Evolutionary conservation across 345 rosid species (phyloP).

Genomic region (Camelina hispida): DNA sequence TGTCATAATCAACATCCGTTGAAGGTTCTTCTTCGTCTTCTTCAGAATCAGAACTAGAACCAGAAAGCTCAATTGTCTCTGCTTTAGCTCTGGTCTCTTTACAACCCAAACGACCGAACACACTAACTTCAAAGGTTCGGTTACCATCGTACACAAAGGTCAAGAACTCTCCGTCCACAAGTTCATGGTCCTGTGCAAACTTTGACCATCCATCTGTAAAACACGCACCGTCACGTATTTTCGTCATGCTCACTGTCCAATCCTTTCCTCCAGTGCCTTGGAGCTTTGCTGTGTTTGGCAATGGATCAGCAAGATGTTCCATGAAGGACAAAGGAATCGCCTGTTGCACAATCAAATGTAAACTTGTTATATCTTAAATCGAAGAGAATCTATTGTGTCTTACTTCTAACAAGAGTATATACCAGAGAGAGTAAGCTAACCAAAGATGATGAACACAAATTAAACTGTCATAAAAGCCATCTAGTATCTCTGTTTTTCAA

Average conservation of each 20-base stretch:
- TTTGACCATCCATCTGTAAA: slow-evolving; percentile 37
- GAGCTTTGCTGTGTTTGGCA: slow-evolving; percentile 23
- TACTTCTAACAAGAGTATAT: no score
- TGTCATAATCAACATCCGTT: background rate
- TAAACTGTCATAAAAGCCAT: background rate
- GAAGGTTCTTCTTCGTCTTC: slow-evolving; percentile 8
- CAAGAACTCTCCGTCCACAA: slow-evolving; percentile 35
- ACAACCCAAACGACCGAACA: slow-evolving; percentile 3
- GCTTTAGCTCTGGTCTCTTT: slow-evolving; percentile 34
- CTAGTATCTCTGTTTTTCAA: background rate
- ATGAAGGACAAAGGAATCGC: slow-evolving; percentile 25
- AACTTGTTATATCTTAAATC: background rate
- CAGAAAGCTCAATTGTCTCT: background rate
- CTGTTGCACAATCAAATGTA: slow-evolving; percentile 12
- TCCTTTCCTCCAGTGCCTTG: slow-evolving; percentile 30
- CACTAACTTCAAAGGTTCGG: slow-evolving; percentile 37
- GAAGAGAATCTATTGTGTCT: background rate
- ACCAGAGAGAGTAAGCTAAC: no score
- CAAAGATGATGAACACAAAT: background rate
- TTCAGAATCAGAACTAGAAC: slow-evolving; percentile 9
- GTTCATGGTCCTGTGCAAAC: slow-evolving; percentile 35
- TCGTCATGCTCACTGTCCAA: slow-evolving; percentile 27
- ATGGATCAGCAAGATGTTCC: slow-evolving; percentile 27
- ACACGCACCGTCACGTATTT: background rate
- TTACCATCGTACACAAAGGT: slow-evolving; percentile 34